Base-by-base conservation (phyloP, 1,284 basidiomycete species). In the Tilletia horrida region DNA sequence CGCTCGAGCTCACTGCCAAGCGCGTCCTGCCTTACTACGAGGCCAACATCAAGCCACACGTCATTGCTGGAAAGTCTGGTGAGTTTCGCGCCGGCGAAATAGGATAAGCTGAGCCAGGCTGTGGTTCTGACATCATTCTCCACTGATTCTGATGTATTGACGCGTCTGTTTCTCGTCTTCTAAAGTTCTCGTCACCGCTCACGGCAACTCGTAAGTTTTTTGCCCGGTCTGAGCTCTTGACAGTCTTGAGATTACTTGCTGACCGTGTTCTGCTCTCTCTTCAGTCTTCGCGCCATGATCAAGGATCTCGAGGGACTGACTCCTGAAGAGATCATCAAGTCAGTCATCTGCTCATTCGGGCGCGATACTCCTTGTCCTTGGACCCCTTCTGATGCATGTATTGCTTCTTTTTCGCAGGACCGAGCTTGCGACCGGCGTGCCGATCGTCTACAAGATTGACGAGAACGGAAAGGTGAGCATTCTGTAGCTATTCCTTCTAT, bases 341-440 rank as follows among this genome's bases (percentile, higher is more conserved):
- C n/a, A 25, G 55, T 59, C 11, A 2, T 9, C 2, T 4, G 7
- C 27, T 27, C 55, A 9, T 25, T 3, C 50, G 7, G 4, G 25
- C 31, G 13, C 55, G 18, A 2, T 29, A 16, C 23, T 16, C 3
- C 29, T 7, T 29, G 14, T 21, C 27, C 25, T 35, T 23, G 8
- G 21, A 23, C 7, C 18, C 6, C 16, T 23, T 23, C 52, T 29
- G 25, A 3, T 21, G 35, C 27, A 13, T 35, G 21, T 21, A 31
- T 35, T n/a, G n/a, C 14, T 23, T 25, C 25, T 52, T 43, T 8
- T 47, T 62, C 45, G 4, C 43, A 52, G 7, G n/a, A 57, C 69
- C 70, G 83, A 84, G 72, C 76, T 84, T 43, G 82, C 80, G 35
- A 84, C 83, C 18, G 83, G 83, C 59, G 83, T 84, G 14, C 83